A percentile compares a stretch with the other conserved stretches of the same genome.
These are phyloP conservation scores for Xylaria multiplex DNA, from an alignment of 2,329 filamentous ascomycete species.

Conservation along the genomic window DNA sequence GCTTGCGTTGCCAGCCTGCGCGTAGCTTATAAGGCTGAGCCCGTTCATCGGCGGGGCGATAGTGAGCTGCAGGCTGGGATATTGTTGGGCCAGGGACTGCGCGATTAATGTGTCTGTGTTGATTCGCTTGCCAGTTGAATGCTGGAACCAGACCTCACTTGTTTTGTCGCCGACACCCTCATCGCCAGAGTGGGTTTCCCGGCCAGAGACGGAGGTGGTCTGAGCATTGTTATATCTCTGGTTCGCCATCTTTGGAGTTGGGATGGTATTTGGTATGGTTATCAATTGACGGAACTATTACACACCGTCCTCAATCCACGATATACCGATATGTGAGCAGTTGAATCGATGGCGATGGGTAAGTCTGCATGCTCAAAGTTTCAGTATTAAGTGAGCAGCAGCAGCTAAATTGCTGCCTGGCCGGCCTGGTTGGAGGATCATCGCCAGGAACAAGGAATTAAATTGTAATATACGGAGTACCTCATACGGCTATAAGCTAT, in stretches of 20 bases:
- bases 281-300: slow-evolving; percentile 6
- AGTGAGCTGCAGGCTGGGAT: slow-evolving; percentile 56
- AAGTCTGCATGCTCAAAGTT: not conserved
- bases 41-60: slow-evolving; percentile 49
- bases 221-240: not conserved
- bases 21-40: slow-evolving; percentile 55
- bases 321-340: not conserved
- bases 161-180: slow-evolving; percentile 32
- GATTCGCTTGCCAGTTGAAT: slow-evolving; percentile 54
- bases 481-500: not conserved
- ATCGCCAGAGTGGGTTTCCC: slow-evolving; percentile 6
- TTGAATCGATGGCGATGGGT: not conserved
- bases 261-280: not conserved
- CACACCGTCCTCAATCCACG: not conserved
- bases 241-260: slow-evolving; percentile 3
- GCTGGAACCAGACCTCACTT: slow-evolving; percentile 51
- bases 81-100: slow-evolving; percentile 54
- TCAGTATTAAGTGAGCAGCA: not conserved
- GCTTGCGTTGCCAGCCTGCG: slow-evolving; percentile 54
- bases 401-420: slow-evolving; percentile 4
- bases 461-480: not conserved
- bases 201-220: not conserved
- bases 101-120: slow-evolving; percentile 58
- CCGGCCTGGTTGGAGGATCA: not conserved
- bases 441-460: not conserved